Conservation (phyloP, 1,139 yeast genomes). For the Casaregolazyma suthepensis region DNA sequence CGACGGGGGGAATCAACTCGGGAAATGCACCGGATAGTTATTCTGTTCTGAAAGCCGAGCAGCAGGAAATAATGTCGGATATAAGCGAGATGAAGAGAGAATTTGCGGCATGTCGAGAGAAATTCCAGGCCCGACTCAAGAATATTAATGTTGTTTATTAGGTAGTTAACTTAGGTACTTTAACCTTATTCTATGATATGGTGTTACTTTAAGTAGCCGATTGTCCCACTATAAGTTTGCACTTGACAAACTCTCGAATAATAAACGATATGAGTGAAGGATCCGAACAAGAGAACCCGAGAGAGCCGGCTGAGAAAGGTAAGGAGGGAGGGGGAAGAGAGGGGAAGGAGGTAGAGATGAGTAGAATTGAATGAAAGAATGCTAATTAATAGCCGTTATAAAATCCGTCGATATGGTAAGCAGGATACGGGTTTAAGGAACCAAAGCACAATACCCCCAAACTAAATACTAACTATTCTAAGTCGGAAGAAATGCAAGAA, state of each 20-base stretch:
- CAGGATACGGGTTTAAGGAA: background rate
- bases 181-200: background rate
- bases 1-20: background rate
- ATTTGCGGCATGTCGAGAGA: constrained; percentile 7
- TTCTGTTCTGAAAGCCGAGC: constrained; percentile 18
- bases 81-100: constrained; percentile 11
- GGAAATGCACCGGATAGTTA: constrained; percentile 6
- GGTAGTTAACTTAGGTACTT: no score
- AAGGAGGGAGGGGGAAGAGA: background rate
- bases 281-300: background rate
- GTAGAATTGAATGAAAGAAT: background rate
- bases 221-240: background rate
- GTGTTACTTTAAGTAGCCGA: background rate
- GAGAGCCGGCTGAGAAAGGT: background rate
- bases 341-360: no score
- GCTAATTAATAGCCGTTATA: constrained; percentile 30
- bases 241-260: background rate
- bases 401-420: constrained; percentile 42
- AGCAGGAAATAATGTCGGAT: constrained; percentile 16
- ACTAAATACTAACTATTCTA: background rate
- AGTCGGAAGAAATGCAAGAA: constrained; percentile 23
- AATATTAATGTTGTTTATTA: constrained; percentile 1
- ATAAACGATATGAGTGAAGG: background rate
- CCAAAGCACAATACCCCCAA: background rate
- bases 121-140: constrained; percentile 3